A percentile compares a stretch with the other conserved stretches of the same genome.
Conservation (phyloP, 1,284 basidiomycete species). For the Marasmius tenuissimus region DNA sequence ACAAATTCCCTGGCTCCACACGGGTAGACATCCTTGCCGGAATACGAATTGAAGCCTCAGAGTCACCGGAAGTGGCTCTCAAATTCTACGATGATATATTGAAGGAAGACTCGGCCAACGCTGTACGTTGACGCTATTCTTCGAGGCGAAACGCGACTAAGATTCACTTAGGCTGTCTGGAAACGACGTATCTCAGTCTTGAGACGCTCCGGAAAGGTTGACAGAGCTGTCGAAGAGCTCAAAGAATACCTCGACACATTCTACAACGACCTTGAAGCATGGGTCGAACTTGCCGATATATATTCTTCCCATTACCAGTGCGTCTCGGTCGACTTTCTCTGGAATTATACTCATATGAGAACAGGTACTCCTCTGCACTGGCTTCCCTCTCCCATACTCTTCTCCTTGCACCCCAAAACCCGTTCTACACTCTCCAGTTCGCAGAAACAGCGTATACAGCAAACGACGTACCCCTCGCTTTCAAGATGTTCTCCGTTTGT, state of each 20-base stretch:
- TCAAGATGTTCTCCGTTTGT: slow-evolving; percentile 81
- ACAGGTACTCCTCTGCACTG: slow-evolving; percentile 64
- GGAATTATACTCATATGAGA: not conserved
- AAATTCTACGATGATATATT: slow-evolving; percentile 72
- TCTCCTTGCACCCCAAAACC: slow-evolving; percentile 82
- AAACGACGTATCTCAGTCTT: slow-evolving; percentile 82
- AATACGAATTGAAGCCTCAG: slow-evolving; percentile 80
- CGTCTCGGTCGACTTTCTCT: slow-evolving; percentile 24
- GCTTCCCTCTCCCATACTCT: slow-evolving; percentile 81
- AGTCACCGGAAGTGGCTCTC: slow-evolving; percentile 61
- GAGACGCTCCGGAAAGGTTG: slow-evolving; percentile 56
- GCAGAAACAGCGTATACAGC: slow-evolving; percentile 88
- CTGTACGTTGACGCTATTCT: slow-evolving; percentile 50
- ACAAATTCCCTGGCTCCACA: slow-evolving; percentile 81
- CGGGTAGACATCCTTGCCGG: slow-evolving; percentile 85
- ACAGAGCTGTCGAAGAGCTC: slow-evolving; percentile 75
- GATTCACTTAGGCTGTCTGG: slow-evolving; percentile 63
- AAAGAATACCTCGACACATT: slow-evolving; percentile 87
- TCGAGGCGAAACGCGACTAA: not conserved
- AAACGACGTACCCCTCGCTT: slow-evolving; percentile 71
- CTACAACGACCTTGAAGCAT: slow-evolving; percentile 90
- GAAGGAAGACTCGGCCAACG: slow-evolving; percentile 70
- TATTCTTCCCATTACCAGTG: slow-evolving; percentile 82
- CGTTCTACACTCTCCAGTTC: slow-evolving; percentile 78
- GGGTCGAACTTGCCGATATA: slow-evolving; percentile 91